Conservation (phyloP, 1,139 yeast genomes). For the Blastobotrys elegans region DNA sequence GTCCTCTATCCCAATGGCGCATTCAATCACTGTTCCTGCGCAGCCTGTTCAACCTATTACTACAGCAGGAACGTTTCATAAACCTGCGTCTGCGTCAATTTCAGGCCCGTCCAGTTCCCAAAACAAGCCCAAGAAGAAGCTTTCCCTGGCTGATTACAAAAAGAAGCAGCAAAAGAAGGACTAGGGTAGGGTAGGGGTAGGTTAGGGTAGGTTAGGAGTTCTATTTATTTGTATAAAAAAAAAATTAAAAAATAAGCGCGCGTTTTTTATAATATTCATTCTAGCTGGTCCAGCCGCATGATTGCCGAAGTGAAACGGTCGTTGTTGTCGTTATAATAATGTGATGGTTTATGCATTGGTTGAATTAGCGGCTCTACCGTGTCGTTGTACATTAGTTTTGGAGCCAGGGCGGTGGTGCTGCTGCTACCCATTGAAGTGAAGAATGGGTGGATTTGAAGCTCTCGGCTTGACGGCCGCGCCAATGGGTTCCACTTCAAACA, state of each 20-base stretch:
- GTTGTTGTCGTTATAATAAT: not conserved
- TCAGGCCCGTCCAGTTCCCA: not conserved
- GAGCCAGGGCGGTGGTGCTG: not conserved
- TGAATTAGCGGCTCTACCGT: not conserved
- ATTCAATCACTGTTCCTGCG: no score
- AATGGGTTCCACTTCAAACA: slow-evolving; percentile 52
- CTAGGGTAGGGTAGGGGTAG: not conserved
- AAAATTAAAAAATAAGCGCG: not conserved
- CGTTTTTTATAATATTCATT: not conserved
- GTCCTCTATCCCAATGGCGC: no score
- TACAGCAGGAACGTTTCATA: no score
- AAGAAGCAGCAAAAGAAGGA: slow-evolving; percentile 44
- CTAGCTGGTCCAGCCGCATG: not conserved
- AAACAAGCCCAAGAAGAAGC: slow-evolving; percentile 48
- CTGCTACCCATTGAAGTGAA: not conserved
- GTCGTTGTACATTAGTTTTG: not conserved
- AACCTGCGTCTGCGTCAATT: no score
- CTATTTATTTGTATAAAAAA: slow-evolving; percentile 7
- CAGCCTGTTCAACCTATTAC: no score
- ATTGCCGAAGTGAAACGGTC: not conserved
- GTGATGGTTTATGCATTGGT: no score
- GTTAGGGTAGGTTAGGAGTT: no score
- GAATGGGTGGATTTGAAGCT: slow-evolving; percentile 43
- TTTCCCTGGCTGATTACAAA: slow-evolving; percentile 80
- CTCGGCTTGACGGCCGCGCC: slow-evolving; percentile 56